Evolutionary conservation across 2,329 filamentous ascomycete species (phyloP).

Genomic region (Nemania abortiva): DNA sequence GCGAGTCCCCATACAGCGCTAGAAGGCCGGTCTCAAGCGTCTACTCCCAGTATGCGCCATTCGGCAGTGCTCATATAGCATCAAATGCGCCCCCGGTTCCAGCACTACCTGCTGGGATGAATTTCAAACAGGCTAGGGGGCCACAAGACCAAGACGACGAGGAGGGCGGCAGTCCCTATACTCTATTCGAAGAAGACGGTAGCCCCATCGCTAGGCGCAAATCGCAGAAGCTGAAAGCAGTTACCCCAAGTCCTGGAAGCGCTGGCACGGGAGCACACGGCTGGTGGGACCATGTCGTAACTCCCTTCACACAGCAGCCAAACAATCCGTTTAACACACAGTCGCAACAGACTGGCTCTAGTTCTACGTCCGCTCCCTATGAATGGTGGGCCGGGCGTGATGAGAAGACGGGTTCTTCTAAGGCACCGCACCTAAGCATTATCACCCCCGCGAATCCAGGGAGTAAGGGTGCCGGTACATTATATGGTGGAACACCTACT

Average conservation of each 20-base stretch:
- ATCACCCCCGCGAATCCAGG: slow-evolving; percentile 37
- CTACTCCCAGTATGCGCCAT: slow-evolving; percentile 68
- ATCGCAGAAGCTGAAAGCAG: slow-evolving; percentile 55
- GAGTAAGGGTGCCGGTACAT: slow-evolving; percentile 30
- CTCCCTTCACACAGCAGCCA: slow-evolving; percentile 70
- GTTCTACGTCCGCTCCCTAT: slow-evolving; percentile 33
- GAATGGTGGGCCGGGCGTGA: slow-evolving; percentile 50
- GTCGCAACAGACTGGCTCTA: slow-evolving; percentile 47
- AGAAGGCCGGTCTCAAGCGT: slow-evolving; percentile 67
- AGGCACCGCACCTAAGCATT: slow-evolving; percentile 39
- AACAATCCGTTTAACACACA: slow-evolving; percentile 59
- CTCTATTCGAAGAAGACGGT: slow-evolving; percentile 78
- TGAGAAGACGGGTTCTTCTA: slow-evolving; percentile 44
- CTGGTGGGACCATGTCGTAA: slow-evolving; percentile 83
- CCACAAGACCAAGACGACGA: slow-evolving; percentile 62
- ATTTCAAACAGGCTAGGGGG: slow-evolving; percentile 50
- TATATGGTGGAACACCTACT: slow-evolving; percentile 42
- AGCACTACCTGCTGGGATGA: slow-evolving; percentile 62
- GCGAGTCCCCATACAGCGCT: slow-evolving; percentile 56
- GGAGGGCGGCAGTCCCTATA: slow-evolving; percentile 66
- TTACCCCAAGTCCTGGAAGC: slow-evolving; percentile 58
- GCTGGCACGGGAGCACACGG: slow-evolving; percentile 72
- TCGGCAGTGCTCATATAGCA: slow-evolving; percentile 43
- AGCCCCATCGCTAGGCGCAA: slow-evolving; percentile 57
- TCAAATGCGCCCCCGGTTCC: slow-evolving; percentile 70